phyloP scores from a whole-genome alignment of 768 basidiomycete species.

The Tricholoma hemisulphureum region DNA sequence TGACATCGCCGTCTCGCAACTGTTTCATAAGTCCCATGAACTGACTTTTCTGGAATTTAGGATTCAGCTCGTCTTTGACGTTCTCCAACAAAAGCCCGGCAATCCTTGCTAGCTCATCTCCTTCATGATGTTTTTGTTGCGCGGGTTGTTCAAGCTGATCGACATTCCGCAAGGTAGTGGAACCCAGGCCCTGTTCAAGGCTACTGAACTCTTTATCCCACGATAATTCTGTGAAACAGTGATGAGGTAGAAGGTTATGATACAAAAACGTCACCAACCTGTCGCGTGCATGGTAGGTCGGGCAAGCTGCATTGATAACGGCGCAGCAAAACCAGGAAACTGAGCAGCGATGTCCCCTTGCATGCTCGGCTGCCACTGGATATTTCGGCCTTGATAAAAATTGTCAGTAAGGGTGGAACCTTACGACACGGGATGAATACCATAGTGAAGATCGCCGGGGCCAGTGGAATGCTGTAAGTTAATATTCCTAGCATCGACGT shows the following conservation, averaged over 20 bases:
- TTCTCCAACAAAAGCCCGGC: conserved; percentile 76
- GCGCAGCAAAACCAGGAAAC: conserved; percentile 32
- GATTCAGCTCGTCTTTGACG: conserved; percentile 72
- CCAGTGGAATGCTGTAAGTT: neutral
- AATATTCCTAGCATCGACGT: neutral
- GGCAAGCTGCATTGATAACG: conserved; percentile 27
- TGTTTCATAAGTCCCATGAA: conserved; percentile 87
- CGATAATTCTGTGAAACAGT: conserved; percentile 33
- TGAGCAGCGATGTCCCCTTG: conserved; percentile 32
- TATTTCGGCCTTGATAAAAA: conserved; percentile 27
- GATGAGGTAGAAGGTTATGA: neutral
- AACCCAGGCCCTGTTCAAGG: conserved; percentile 44
- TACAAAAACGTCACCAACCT: conserved; percentile 6
- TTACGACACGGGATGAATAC: conserved; percentile 9
- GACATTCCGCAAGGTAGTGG: conserved; percentile 17
- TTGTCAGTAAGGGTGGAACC: neutral
- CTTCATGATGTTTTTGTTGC: conserved; percentile 32
- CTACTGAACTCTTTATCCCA: conserved; percentile 70
- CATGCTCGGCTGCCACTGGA: conserved; percentile 41
- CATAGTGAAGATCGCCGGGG: conserved; percentile 14
- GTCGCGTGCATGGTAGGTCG: conserved; percentile 10
- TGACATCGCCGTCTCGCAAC: conserved; percentile 73
- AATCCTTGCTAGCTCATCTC: conserved; percentile 76
- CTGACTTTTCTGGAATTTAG: conserved; percentile 81
- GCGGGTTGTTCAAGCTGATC: conserved; percentile 20